Conservation (phyloP, 768 basidiomycete species). For the Serendipita sp. region DNA sequence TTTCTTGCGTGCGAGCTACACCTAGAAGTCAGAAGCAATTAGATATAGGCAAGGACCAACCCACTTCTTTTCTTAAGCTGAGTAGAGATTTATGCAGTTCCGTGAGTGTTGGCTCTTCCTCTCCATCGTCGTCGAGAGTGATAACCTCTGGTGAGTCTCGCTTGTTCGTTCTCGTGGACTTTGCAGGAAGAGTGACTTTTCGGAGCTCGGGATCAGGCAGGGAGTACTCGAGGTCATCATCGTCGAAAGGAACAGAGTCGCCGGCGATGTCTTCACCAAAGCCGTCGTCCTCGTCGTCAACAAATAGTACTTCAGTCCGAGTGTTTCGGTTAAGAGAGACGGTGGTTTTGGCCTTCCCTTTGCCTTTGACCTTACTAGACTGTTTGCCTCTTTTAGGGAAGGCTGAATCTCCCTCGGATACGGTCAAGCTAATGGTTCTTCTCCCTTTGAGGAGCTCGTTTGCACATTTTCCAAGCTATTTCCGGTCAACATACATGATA, state of each 20-base stretch:
- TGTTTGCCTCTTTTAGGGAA: not conserved
- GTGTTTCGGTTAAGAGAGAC: slow-evolving; percentile 8
- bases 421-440: slow-evolving; percentile 8
- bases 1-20: not conserved
- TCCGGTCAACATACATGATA: not conserved
- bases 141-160: not conserved
- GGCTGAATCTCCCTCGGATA: slow-evolving; percentile 6
- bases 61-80: not conserved
- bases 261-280: no score
- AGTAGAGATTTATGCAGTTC: not conserved
- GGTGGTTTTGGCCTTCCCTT: slow-evolving; percentile 4
- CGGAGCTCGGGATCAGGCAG: not conserved
- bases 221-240: not conserved
- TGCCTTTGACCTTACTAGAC: not conserved
- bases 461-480: slow-evolving; percentile 10
- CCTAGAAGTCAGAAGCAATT: not conserved
- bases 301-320: slow-evolving; percentile 6
- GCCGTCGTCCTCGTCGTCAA: slow-evolving; percentile 8
- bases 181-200: not conserved
- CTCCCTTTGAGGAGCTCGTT: slow-evolving; percentile 9
- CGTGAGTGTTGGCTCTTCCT: not conserved
- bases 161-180: not conserved
- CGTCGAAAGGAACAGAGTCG: no score
- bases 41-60: not conserved
- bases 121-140: not conserved